Base-by-base conservation (phyloP, 257 asterid species). In the Capsicum rhomboideum region DNA sequence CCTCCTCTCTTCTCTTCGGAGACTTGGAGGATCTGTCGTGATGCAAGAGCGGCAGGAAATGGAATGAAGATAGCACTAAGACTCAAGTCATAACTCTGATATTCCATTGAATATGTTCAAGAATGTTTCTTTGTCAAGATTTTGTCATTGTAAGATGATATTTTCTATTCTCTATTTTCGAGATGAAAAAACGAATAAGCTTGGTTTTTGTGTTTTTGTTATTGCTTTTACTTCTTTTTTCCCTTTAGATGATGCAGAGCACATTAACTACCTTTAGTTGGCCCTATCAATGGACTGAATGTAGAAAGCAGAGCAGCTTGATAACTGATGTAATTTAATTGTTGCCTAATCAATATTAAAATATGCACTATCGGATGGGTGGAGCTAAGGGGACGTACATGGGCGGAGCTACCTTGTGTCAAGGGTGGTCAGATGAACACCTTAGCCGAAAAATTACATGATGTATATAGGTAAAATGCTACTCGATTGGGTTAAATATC, bases 21-120 rank as follows among this genome's bases (percentile, higher is more conserved):
- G 55, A 80, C 2, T 66, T n/a, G 85, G 68, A n/a, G 61, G 84
- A 46, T 86, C 90, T 21, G 28, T 29, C 63, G 50, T 80, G 78
- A 85, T 79, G 78, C 86, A 68, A 20, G 89, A 84, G 83, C 93
- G 82, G 89, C 89, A 66, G 84, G 89, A 87, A 86, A 78, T 54
- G 75, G 95, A 90, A 87, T 86, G 86, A 86, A 66, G 21, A 46
- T 7, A 34, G 16, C 52, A 11, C 21, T 9, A 23, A 6, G 21
- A 40, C 52, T 14, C 11, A 11, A 10, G 42, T 6, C 34, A 13
- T 40, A 12, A 53, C 50, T 18, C 54, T 31, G 12, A 63, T 50
- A 17, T 56, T 67, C 37, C 26, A 53, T 55, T 55, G 12, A n/a
- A 29, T 83, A 26, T 83, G 82, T 72, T 82, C 78, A 54, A 16